Base-by-base conservation (phyloP, 139 green algal species). In the Haematococcus sp. region DNA sequence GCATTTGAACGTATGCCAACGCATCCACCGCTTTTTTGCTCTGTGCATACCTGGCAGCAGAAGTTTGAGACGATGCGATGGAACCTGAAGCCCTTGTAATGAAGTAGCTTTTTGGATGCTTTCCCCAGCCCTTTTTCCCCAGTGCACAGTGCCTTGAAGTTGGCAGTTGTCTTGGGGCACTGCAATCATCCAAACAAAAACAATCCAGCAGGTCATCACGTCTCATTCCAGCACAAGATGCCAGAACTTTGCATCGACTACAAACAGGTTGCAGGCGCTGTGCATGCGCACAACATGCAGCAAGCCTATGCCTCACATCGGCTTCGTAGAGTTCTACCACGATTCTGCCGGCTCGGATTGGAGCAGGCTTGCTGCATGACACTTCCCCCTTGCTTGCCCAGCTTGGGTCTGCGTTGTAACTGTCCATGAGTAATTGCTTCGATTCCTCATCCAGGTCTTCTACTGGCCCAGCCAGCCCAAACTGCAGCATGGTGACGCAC, bases 11-110 rank as follows among this genome's bases (percentile, higher is more conserved):
- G n/a, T n/a, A n/a, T n/a, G n/a, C n/a, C n/a, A n/a, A n/a, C n/a
- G n/a, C n/a, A n/a, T n/a, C n/a, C n/a, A n/a, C n/a, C n/a, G n/a
- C n/a, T n/a, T n/a, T n/a, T n/a, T n/a, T n/a, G n/a, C n/a, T n/a
- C n/a, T n/a, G n/a, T n/a, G n/a, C n/a, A n/a, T n/a, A 65, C 28
- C n/a, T 40, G n/a, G 25, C 77, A 87, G 58, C 88, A 84, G 73
- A 95, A 95, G 34, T 83, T 84, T 23, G 82, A 86, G 2, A 92
- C 86, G 25, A 95, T 88, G 25, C 92, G 84, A 73, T 95, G 90
- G 80, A 97, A 92, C 28, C 69, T 77, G 32, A 34, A 46, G 31
- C 74, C 83, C 80, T 89, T 87, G 77, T 88, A 93, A 78, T 97
- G 91, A 78, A 97, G 78, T 22, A 87, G 77, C 81, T 94, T 95